Conservation (phyloP, 1,139 yeast genomes). For the Kodamaea plutei region DNA sequence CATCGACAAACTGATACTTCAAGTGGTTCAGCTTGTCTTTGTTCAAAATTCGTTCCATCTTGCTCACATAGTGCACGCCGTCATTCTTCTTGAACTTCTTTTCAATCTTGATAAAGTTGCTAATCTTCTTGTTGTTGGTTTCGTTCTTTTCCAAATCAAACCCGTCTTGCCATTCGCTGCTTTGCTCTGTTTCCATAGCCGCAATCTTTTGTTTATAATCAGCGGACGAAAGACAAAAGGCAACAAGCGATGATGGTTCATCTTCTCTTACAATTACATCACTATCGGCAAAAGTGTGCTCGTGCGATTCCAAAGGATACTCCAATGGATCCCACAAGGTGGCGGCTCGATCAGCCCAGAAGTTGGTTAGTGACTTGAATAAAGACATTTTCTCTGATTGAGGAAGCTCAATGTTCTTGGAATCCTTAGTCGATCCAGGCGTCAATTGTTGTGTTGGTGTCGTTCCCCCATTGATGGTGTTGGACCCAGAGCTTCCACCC, state of each 20-base stretch:
- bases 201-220: constrained; percentile 72
- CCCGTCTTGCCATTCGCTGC: constrained; percentile 11
- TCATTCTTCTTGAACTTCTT: constrained; percentile 39
- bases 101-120: constrained; percentile 40
- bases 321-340: constrained; percentile 91
- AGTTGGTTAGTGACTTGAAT: constrained; percentile 78
- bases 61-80: constrained; percentile 10
- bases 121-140: constrained; percentile 31
- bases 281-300: constrained; percentile 91
- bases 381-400: constrained; percentile 70
- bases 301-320: constrained; percentile 75
- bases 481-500: not conserved
- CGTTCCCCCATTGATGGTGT: not conserved
- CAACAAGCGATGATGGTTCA: constrained; percentile 92
- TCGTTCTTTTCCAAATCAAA: constrained; percentile 21
- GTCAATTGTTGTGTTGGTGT: not conserved
- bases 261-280: constrained; percentile 94
- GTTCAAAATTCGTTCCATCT: constrained; percentile 65
- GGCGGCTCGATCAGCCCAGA: constrained; percentile 98
- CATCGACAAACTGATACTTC: constrained; percentile 87
- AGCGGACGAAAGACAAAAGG: constrained; percentile 81
- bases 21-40: constrained; percentile 85
- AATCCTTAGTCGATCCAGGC: constrained; percentile 2
- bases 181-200: constrained; percentile 29
- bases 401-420: constrained; percentile 25